Conservation (phyloP, 2,329 filamentous ascomycete genomes). For the Venturia oleaginea region DNA sequence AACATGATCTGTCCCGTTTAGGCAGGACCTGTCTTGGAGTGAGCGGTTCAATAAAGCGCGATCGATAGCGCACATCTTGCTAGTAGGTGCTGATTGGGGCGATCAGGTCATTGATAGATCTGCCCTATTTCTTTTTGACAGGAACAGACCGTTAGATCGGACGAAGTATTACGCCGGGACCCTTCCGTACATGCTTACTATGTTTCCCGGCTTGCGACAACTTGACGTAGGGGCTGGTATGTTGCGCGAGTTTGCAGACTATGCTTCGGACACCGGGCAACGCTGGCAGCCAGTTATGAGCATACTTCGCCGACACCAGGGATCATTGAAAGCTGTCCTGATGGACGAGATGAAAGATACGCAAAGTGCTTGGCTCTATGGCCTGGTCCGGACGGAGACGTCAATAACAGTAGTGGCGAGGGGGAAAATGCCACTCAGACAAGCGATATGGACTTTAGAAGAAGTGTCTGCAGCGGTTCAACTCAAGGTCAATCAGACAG, state of each 20-base stretch:
- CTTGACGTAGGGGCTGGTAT: not conserved
- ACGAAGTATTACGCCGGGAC: not conserved
- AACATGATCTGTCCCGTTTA: not conserved
- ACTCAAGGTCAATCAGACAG: not conserved
- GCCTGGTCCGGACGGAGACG: not conserved
- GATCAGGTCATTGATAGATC: not conserved
- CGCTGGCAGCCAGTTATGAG: not conserved
- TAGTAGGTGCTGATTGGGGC: not conserved
- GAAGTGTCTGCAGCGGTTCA: not conserved
- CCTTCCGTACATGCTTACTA: not conserved
- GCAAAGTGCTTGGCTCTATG: not conserved
- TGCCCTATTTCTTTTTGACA: not conserved
- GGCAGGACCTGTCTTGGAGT: not conserved
- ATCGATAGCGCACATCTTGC: not conserved
- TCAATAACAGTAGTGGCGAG: not conserved
- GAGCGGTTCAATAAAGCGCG: not conserved
- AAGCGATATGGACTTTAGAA: not conserved
- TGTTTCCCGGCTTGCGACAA: not conserved
- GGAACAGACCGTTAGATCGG: not conserved
- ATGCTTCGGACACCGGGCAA: not conserved
- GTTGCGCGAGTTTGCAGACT: not conserved
- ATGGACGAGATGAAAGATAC: not conserved
- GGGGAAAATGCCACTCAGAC: not conserved
- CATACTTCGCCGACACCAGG: not conserved
- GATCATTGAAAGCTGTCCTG: not conserved